Conservation (phyloP, 805 yeast species). For the Metschnikowia gruessii region DNA sequence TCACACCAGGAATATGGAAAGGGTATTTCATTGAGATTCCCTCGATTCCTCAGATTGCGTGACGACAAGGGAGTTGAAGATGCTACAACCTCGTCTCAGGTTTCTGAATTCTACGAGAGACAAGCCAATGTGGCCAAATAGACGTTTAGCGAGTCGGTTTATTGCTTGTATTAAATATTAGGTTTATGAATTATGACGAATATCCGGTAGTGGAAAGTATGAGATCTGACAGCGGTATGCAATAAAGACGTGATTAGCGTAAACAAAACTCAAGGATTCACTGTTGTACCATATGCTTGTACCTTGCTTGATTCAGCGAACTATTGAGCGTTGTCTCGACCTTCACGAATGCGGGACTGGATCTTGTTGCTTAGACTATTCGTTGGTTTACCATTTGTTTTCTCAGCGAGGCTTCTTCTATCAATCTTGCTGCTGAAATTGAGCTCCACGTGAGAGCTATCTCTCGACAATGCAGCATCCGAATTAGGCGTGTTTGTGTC, state of each 20-base stretch:
- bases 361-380: conserved; percentile 31
- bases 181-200: neutral
- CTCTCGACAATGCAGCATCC: conserved; percentile 21
- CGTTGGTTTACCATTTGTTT: conserved; percentile 4
- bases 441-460: conserved; percentile 31
- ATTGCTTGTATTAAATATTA: neutral
- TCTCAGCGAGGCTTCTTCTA: conserved; percentile 1
- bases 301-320: neutral
- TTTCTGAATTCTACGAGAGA: conserved; percentile 75
- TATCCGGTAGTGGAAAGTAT: neutral
- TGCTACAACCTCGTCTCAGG: conserved; percentile 81
- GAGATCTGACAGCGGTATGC: too few relatives aligned
- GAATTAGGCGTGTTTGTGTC: conserved; percentile 11
- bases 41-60: conserved; percentile 77
- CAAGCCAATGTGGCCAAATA: conserved; percentile 48
- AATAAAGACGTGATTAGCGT: neutral
- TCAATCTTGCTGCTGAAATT: conserved; percentile 24
- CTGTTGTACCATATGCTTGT: neutral
- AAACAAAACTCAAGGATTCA: neutral
- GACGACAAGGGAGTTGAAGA: conserved; percentile 86
- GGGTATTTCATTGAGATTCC: conserved; percentile 87
- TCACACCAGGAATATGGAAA: conserved; percentile 69
- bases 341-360: conserved; percentile 35
- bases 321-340: conserved; percentile 23
- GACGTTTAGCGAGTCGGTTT: neutral